phyloP scores from a whole-genome alignment of 2,329 filamentous ascomycete species.

The Aspergillus novofumigatus region DNA sequence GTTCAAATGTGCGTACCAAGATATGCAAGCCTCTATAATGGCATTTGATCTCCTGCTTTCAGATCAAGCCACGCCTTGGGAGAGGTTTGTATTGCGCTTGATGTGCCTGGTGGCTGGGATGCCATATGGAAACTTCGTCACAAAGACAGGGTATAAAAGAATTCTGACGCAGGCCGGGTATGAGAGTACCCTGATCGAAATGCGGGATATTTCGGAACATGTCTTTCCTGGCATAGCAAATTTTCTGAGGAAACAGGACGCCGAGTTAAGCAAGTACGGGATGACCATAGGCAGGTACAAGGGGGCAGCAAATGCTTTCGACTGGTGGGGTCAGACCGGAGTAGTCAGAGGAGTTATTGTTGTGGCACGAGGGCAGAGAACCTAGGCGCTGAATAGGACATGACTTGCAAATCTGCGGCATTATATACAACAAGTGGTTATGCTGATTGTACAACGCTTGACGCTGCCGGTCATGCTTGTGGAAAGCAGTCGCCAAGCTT shows the following conservation, averaged over 20 bases:
- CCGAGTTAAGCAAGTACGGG: background rate
- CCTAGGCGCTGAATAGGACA: too few species aligned
- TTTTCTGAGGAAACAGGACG: background rate
- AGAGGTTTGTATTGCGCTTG: slow-evolving; percentile 36
- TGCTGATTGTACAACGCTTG: too few species aligned
- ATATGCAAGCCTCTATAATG: slow-evolving; percentile 49
- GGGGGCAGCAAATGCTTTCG: background rate
- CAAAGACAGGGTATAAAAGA: background rate
- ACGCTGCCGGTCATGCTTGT: too few species aligned
- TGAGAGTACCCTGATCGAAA: background rate
- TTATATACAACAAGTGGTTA: too few species aligned
- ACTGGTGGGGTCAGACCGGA: background rate
- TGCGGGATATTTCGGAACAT: background rate
- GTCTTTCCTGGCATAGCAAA: background rate
- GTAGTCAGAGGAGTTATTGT: too few species aligned
- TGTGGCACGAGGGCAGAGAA: too few species aligned
- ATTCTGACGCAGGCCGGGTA: background rate
- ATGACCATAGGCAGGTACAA: background rate
- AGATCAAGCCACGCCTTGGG: slow-evolving; percentile 17
- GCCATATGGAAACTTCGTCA: slow-evolving; percentile 31
- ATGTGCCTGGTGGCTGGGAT: slow-evolving; percentile 48
- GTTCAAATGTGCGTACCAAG: slow-evolving; percentile 39
- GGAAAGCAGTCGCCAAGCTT: too few species aligned
- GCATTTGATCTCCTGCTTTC: slow-evolving; percentile 52
- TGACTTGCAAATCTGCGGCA: too few species aligned